Base-by-base conservation (phyloP, 306 rosid species). In the Parietaria judaica region DNA sequence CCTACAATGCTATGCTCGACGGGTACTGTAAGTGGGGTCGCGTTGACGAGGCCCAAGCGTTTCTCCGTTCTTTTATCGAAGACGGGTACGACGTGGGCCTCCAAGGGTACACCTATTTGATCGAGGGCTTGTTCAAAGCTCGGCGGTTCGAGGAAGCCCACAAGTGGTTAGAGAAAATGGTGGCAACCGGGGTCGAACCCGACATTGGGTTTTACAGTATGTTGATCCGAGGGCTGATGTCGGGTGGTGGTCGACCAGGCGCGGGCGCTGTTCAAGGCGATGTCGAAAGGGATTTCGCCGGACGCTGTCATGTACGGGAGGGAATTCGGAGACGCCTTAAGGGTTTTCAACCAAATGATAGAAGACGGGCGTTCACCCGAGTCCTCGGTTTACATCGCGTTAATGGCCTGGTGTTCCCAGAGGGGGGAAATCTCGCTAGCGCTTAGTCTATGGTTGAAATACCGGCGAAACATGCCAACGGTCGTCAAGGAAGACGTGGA, bases 321-420 rank as follows among this genome's bases (percentile, higher is more conserved):
- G 66, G 92, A 85, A 60, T 23, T 23, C 2, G 79, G 78, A 41
- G 92, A 91, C 52, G 95, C 92, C 17, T 74, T 76, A n/a, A 73
- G 41, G 65, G 56, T 88, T 54, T 80, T 44, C 49, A 66, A 82
- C 15, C 84, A 70, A 67, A 83, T 88, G 92, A 70, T 58, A 66
- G 69, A 74, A 62, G 67, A 72, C 36, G 98, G 80, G 14, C 69
- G 73, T 69, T 57, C 66, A 45, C 81, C 80, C 66, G 70, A 71
- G 68, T 39, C 69, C 66, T 17, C 75, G 13, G 67, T 76, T 66
- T 85, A 67, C 73, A 91, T 47, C 36, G 5, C 76, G 61, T 72
- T 83, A 57, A 87, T 91, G 97, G 87, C 91, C 54, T 81, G 89
- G 89, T 83, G 76, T 4, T 74, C 75, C 78, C 76, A 87, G 64